Evolutionary conservation across 1,139 yeast genomes (phyloP).

Genomic region (Zygosaccharomyces pseudobailii): DNA sequence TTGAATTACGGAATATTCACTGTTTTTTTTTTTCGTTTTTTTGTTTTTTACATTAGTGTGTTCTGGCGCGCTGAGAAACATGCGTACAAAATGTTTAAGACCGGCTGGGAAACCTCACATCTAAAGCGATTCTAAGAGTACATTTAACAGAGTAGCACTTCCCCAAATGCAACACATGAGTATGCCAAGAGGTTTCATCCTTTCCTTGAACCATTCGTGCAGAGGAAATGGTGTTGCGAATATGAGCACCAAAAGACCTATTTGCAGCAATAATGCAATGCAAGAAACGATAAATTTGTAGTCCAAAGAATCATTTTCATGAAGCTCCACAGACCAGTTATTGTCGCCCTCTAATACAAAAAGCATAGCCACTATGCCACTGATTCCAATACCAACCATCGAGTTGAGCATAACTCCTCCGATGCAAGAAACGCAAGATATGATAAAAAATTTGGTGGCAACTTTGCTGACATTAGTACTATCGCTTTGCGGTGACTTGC

Average conservation of each 20-base stretch:
- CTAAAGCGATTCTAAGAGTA: constrained; percentile 20
- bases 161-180: constrained; percentile 31
- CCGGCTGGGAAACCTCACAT: constrained; percentile 2
- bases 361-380: constrained; percentile 32
- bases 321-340: constrained; percentile 21
- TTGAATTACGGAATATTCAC: not conserved
- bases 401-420: constrained; percentile 35
- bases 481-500: constrained; percentile 23
- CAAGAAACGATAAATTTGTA: constrained; percentile 27
- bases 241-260: constrained; percentile 14
- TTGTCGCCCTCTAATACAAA: constrained; percentile 18
- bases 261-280: constrained; percentile 21
- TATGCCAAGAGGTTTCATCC: constrained; percentile 25
- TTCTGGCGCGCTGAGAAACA: constrained; percentile 4
- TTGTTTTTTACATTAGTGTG: not conserved
- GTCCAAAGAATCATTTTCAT: constrained; percentile 15
- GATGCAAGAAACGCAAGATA: constrained; percentile 33
- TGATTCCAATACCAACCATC: constrained; percentile 34
- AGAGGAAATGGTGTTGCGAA: constrained; percentile 18
- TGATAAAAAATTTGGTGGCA: constrained; percentile 32
- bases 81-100: not conserved
- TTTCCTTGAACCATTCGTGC: constrained; percentile 12
- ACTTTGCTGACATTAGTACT: constrained; percentile 16
- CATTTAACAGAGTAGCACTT: constrained; percentile 26
- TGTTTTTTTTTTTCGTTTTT: not conserved